Evolutionary conservation across 2,329 filamentous ascomycete species (phyloP).

Genomic region (Penicillium sp.): DNA sequence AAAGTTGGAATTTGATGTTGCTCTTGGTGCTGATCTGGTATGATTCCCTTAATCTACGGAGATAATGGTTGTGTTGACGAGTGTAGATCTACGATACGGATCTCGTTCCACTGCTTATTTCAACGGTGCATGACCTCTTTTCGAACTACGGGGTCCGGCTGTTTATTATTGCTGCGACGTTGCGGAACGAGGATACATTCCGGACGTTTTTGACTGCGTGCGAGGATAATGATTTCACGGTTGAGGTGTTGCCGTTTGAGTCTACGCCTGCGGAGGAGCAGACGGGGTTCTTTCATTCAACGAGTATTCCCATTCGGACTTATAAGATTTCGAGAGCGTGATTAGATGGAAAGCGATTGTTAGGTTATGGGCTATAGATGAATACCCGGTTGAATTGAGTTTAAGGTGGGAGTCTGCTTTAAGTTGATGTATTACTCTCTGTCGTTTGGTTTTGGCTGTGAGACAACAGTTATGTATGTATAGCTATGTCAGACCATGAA

Average conservation of each 20-base stretch:
- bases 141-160: constrained; percentile 48
- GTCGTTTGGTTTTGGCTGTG: not conserved
- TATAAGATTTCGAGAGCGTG: constrained; percentile 29
- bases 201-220: constrained; percentile 55
- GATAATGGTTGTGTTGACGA: not conserved
- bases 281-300: constrained; percentile 47
- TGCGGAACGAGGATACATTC: constrained; percentile 61
- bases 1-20: constrained; percentile 34
- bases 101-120: constrained; percentile 54
- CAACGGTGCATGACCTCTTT: constrained; percentile 55
- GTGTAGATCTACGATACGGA: constrained; percentile 58
- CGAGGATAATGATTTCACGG: constrained; percentile 47
- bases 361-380: not conserved
- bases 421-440: not conserved
- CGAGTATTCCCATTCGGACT: constrained; percentile 36
- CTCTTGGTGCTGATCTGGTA: constrained; percentile 43
- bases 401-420: not conserved
- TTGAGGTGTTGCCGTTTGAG: constrained; percentile 40
- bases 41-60: constrained; percentile 1
- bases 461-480: too few relatives aligned
- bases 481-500: too few relatives aligned
- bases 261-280: constrained; percentile 43
- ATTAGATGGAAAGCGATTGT: not conserved
- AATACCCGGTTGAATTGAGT: not conserved
- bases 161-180: constrained; percentile 57